Evolutionary conservation across 139 green algal species (phyloP), one percentile per base, ranked within the genome.

Genomic region (Pleodorina starrii): DNA sequence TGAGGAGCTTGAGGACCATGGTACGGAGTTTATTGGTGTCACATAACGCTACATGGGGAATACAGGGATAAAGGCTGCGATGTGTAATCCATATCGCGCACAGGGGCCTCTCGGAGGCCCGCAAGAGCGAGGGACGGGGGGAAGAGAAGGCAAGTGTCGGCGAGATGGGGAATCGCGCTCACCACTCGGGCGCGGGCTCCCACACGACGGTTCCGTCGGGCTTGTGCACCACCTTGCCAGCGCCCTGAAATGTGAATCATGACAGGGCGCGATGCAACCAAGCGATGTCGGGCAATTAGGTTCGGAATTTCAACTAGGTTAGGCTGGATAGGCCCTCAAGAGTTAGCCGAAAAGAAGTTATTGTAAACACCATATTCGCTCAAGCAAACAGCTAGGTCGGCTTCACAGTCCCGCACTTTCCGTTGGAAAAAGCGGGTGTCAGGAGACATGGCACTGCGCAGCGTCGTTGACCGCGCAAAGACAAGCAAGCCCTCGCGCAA

Each of bases 181-280:
- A 79, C 63, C 82, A 44, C 44, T 79, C 46, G 35, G 50, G 69
- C 5, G 69, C 69, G 5, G 84, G 69, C 84, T 89, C 84, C 71
- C 71, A 89, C 6, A 89, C 68, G 25, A 89, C 71, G 7, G 84
- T 89, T 5, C 84, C 84, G 27, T 89, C 84, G 25, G 84, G 84
- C 69, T 73, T 81, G 35, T 89, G 84, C 3, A 89, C 27, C 36
- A 89, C 84, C 50, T 82, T 82, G 36, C 69, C 71, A 35, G 69
- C 84, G 27, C 84, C 84, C 84, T 89, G 72, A 4, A 66, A 12
- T 60, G n/a, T n/a, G n/a, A n/a, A n/a, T n/a, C n/a, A n/a, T 66
- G 54, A 66, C 29, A 32, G 25, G 54, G 54, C 21, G 29, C 25
- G 25, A 25, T 66, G 54, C 21, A 66, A 12, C 54, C 21, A 25